Evolutionary conservation across 1,284 basidiomycete species (phyloP).

Genomic region (Fistulinella staudtii): DNA sequence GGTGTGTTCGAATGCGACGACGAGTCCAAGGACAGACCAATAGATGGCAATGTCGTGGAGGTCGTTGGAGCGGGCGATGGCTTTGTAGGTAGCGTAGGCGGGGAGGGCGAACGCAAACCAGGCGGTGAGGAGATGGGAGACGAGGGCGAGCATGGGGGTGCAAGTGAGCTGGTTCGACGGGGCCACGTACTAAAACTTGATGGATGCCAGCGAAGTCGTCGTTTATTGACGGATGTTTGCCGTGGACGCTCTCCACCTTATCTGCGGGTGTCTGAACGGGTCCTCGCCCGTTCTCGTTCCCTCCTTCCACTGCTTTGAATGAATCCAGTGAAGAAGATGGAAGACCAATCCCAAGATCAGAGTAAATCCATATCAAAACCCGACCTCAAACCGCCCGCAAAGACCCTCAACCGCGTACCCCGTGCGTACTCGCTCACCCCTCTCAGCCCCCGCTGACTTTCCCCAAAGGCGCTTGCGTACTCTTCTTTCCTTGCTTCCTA

Average conservation of each 20-base stretch:
- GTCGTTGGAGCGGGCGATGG: conserved; percentile 56
- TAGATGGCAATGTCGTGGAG: conserved; percentile 45
- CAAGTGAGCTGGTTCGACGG: neutral
- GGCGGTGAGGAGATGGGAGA: conserved; percentile 52
- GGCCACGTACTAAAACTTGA: too few relatives aligned
- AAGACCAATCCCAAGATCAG: conserved; percentile 40
- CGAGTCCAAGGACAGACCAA: conserved; percentile 44
- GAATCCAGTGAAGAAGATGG: conserved; percentile 32
- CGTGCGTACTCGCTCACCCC: conserved; percentile 46
- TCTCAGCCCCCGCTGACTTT: conserved; percentile 15
- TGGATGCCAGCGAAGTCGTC: too few relatives aligned
- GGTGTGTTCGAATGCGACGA: conserved; percentile 67
- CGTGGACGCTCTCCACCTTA: conserved; percentile 1
- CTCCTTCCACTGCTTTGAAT: conserved; percentile 20
- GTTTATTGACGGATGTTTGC: conserved; percentile 14
- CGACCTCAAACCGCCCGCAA: conserved; percentile 63
- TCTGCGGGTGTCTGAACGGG: neutral
- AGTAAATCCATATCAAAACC: conserved; percentile 42
- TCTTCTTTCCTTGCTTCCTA: conserved; percentile 13
- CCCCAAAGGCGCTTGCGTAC: conserved; percentile 68
- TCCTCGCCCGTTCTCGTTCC: neutral
- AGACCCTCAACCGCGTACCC: conserved; percentile 78
- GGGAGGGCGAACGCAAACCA: conserved; percentile 69
- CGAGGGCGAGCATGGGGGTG: conserved; percentile 13
- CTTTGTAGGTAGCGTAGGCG: conserved; percentile 62